These are phyloP conservation scores for Thelephora terrestris DNA, from an alignment of 1,284 basidiomycete genomes.

Conservation along the genomic window DNA sequence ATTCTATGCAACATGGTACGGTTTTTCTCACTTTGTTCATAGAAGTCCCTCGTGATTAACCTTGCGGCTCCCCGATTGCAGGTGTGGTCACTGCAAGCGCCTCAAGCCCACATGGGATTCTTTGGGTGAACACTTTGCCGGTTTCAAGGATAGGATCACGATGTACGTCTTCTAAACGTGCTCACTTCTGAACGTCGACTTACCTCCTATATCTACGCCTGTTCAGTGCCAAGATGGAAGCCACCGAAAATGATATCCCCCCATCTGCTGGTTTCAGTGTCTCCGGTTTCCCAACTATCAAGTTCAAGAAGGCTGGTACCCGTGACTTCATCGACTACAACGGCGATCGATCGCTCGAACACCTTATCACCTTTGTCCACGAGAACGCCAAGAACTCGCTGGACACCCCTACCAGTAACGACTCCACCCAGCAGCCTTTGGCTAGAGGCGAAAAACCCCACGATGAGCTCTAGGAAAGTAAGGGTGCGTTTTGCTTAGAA, in stretches of 20 bases:
- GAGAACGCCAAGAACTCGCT: constrained; percentile 69
- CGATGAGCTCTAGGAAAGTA: constrained; percentile 1
- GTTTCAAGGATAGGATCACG: constrained; percentile 67
- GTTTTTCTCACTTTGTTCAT: constrained; percentile 3
- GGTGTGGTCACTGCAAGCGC: constrained; percentile 94
- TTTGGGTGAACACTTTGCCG: constrained; percentile 79
- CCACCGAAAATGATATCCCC: constrained; percentile 94
- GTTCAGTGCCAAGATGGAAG: constrained; percentile 93
- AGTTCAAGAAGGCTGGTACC: constrained; percentile 90
- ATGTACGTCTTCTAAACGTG: constrained; percentile 47
- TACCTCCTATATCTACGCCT: constrained; percentile 6
- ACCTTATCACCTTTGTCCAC: constrained; percentile 77
- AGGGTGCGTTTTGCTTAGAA: neutral
- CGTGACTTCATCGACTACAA: constrained; percentile 87
- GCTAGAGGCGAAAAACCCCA: neutral
- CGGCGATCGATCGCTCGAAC: constrained; percentile 85
- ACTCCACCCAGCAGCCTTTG: neutral
- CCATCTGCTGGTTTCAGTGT: constrained; percentile 79
- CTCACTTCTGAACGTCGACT: constrained; percentile 8
- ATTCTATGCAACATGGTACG: constrained; percentile 94
- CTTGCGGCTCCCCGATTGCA: constrained; percentile 21
- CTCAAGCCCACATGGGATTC: constrained; percentile 92
- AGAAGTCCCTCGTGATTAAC: neutral
- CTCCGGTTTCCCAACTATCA: constrained; percentile 89
- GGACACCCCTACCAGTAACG: constrained; percentile 19